Conservation (phyloP, 352 stramenopile species). For the Phytopythium aichiense region DNA sequence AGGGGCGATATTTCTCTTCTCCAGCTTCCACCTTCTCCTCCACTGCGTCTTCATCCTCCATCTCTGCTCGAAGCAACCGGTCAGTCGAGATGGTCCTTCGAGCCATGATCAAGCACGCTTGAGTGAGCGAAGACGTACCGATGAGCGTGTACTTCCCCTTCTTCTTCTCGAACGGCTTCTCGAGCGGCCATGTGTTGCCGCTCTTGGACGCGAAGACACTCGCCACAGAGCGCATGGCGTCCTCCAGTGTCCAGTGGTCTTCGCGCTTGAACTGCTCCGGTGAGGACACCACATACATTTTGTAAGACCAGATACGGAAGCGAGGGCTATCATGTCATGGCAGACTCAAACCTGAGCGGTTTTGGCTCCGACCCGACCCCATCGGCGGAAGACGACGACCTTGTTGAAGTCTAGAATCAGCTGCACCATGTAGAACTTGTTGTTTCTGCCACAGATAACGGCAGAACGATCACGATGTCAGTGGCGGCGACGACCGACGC, state of each 20-base stretch:
- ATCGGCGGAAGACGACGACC: conserved; percentile 62
- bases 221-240: conserved; percentile 35
- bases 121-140: conserved; percentile 16
- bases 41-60: background rate
- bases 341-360: conserved; percentile 31
- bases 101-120: background rate
- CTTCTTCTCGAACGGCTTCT: conserved; percentile 35
- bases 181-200: conserved; percentile 58
- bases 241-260: background rate
- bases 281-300: background rate
- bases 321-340: no score
- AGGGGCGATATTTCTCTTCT: conserved; percentile 20
- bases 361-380: conserved; percentile 59
- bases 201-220: conserved; percentile 52
- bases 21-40: background rate
- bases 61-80: background rate
- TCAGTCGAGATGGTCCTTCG: background rate
- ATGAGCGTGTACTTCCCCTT: conserved; percentile 65
- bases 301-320: background rate
- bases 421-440: conserved; percentile 77
- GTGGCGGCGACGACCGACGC: background rate
- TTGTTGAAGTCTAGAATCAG: conserved; percentile 38
- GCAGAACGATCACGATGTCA: background rate
- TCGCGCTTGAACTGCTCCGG: background rate
- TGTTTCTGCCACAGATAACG: conserved; percentile 33